phyloP scores from a whole-genome alignment of 2,329 filamentous ascomycete species.

The Talaromyces sp. region DNA sequence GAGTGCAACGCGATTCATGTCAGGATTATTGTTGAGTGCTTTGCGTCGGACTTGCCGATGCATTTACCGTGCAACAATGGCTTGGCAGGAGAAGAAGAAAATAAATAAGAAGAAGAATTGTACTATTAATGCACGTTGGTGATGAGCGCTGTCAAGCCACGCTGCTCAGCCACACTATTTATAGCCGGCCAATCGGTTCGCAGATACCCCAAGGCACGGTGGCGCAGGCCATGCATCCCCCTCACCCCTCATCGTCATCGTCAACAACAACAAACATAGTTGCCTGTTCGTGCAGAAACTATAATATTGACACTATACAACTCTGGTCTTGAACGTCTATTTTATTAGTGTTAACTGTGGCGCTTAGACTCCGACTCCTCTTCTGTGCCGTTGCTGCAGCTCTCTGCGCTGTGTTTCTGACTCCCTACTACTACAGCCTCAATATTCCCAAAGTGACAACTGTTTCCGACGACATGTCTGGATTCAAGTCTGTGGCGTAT shows the following conservation, averaged over 20 bases:
- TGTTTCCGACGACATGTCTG: constrained; percentile 11
- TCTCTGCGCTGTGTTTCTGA: neutral
- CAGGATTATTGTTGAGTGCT: neutral
- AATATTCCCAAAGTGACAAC: neutral
- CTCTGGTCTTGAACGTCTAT: neutral
- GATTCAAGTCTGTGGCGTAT: constrained; percentile 35
- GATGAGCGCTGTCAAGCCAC: neutral
- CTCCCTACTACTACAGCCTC: neutral
- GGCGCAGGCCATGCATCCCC: neutral
- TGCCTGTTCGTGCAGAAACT: too few species aligned
- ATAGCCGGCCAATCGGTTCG: neutral
- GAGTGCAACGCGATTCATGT: too few species aligned
- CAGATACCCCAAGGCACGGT: neutral
- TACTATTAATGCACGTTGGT: too few species aligned
- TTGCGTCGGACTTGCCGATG: neutral
- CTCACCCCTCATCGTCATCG: neutral
- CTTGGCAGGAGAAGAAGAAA: neutral
- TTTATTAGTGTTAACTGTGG: neutral
- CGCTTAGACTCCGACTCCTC: neutral
- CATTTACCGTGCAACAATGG: neutral
- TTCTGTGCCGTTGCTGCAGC: neutral
- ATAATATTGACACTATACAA: too few species aligned
- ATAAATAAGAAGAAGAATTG: too few species aligned
- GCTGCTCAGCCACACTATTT: neutral
- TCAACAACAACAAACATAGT: neutral